Percentiles rank a stretch among this genome's conserved stretches.
Conservation (phyloP, 257 asterid genomes). For the Fraxinus excelsior region DNA sequence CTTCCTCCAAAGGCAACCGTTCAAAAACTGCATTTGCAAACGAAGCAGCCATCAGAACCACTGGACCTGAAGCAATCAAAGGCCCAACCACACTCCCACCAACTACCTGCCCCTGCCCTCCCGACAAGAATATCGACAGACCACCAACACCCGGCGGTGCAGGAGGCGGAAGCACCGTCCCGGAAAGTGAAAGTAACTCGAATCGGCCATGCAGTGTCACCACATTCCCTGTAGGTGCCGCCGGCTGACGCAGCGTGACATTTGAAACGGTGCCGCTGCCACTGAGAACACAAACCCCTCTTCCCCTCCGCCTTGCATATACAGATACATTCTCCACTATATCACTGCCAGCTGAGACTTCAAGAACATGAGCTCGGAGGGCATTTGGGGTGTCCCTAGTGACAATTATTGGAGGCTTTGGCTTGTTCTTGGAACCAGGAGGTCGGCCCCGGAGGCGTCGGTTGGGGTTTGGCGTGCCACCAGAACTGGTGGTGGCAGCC, state of each 20-base stretch:
- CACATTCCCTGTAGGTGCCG: slow-evolving; percentile 47
- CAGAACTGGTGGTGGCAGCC: slow-evolving; percentile 51
- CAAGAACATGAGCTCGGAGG: slow-evolving; percentile 65
- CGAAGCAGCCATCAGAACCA: slow-evolving; percentile 70
- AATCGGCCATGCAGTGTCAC: slow-evolving; percentile 68
- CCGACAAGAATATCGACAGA: slow-evolving; percentile 52
- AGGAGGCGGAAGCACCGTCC: slow-evolving; percentile 80
- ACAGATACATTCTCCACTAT: slow-evolving; percentile 48
- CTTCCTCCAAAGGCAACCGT: slow-evolving; percentile 64
- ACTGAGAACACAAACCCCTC: slow-evolving; percentile 69
- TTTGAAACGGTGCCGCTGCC: slow-evolving; percentile 60
- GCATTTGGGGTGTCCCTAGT: slow-evolving; percentile 70
- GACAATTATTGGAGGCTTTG: slow-evolving; percentile 66
- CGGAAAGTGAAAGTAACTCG: slow-evolving; percentile 60
- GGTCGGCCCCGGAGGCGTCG: slow-evolving; percentile 83
- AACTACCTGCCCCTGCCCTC: slow-evolving; percentile 79
- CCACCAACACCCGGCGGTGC: slow-evolving; percentile 70
- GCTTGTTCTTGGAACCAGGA: slow-evolving; percentile 66
- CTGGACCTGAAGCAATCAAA: slow-evolving; percentile 62
- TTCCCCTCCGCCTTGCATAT: slow-evolving; percentile 61
- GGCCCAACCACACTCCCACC: slow-evolving; percentile 73
- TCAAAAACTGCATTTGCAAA: slow-evolving; percentile 78
- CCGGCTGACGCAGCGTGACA: slow-evolving; percentile 65
- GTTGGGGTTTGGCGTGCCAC: slow-evolving; percentile 38
- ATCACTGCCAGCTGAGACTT: slow-evolving; percentile 54